Percentiles rank a stretch among this genome's conserved stretches.
These are phyloP conservation scores for Microcera coccophila DNA, from an alignment of 2,329 filamentous ascomycete genomes.

Conservation along the genomic window DNA sequence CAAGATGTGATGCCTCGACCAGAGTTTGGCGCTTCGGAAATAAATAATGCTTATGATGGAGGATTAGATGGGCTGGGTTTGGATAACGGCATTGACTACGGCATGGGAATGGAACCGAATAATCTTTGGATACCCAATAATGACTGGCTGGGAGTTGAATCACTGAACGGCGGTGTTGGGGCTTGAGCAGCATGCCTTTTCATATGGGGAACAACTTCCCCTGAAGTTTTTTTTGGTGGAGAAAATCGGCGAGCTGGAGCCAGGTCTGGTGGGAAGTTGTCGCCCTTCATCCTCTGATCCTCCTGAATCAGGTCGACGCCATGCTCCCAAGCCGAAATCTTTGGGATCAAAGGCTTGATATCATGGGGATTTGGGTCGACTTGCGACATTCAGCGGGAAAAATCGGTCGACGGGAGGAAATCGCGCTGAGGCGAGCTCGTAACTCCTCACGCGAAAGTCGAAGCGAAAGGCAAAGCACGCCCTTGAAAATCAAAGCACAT, in stretches of 20 bases:
- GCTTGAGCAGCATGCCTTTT: slow-evolving; percentile 22
- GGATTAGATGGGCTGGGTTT: slow-evolving; percentile 45
- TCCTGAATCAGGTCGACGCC: background rate
- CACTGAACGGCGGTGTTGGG: slow-evolving; percentile 30
- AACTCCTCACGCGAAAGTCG: no score
- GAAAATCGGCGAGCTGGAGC: background rate
- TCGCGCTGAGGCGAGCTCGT: no score
- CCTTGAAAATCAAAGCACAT: background rate
- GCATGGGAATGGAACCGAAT: slow-evolving; percentile 40
- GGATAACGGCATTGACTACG: slow-evolving; percentile 40
- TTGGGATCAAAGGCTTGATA: no score
- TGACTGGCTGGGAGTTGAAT: slow-evolving; percentile 33
- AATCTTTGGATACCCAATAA: slow-evolving; percentile 34
- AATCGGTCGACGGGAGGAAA: background rate
- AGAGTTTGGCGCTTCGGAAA: slow-evolving; percentile 37
- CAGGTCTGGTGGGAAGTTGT: background rate
- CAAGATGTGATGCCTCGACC: slow-evolving; percentile 19
- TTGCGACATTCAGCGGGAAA: background rate
- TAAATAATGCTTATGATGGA: slow-evolving; percentile 50
- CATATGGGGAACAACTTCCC: background rate
- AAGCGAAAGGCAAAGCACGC: background rate
- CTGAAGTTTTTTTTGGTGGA: background rate
- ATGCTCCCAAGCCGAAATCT: background rate
- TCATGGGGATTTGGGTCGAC: background rate
- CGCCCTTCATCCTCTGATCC: background rate